Evolutionary conservation across 192 early-diverging fungal genomes (phyloP), one percentile per base, ranked within the genome.

Genomic region (Coemansia sp.): DNA sequence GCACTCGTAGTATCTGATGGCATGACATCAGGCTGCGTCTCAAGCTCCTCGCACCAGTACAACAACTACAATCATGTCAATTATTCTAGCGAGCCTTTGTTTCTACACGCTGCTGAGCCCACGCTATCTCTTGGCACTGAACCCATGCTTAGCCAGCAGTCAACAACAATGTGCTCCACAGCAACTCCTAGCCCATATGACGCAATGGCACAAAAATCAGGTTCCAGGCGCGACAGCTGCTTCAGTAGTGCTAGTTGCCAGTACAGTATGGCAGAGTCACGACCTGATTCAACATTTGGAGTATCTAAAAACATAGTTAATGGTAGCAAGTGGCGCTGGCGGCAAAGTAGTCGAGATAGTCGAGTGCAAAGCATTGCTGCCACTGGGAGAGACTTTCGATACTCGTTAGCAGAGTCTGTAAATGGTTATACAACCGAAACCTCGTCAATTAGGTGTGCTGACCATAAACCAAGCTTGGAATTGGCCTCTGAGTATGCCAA

Each of bases 281-380:
- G 61, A 12, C 61, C 61, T 40, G 61, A 24, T n/a, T 62, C 61
- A 24, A 1, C 38, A 62, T 24, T 24, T 6, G 61, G 38, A 18
- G 16, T 62, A 11, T 41, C 61, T 27, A 62, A 41, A 8, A 24
- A 38, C 18, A 38, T 65, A 12, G 33, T 66, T 16, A 65, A 46
- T 60, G 31, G 64, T 12, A 34, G 20, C 40, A 20, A 20, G 13
- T 11, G 39, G 44, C 44, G 38, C 20, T 40, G 39, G 61, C 61
- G 39, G 61, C 36, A 40, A 62, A 24, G 38, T 41, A 40, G 29
- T 33, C 38, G 61, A 62, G 61, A 62, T 11, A 62, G 73, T 47
- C 60, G 70, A 63, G 49, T 83, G 29, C 81, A 73, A 36, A 74
- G 70, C 66, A 78, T 76, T 44, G 81, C 81, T 1, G 81, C 76